Evolutionary conservation across 208 protist species (phyloP), one percentile per base, ranked within the genome.

Genomic region (Trypanosoma lewisi): DNA sequence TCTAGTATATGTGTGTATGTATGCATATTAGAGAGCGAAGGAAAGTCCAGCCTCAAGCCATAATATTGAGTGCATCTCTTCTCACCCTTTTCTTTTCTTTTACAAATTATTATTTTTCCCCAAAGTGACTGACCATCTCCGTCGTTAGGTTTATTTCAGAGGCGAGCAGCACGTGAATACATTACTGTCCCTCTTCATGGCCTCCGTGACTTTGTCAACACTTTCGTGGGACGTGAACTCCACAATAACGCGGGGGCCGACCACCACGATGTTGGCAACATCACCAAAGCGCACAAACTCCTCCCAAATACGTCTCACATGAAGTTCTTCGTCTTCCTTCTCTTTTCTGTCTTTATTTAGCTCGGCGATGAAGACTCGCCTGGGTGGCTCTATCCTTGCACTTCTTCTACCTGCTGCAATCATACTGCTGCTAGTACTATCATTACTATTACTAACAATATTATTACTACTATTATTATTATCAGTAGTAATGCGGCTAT

Each of bases 241-340:
- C 23, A 65, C 58, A 27, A 72, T 33, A 19, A 60, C 51, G 25
- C 66, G 66, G 21, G 57, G 58, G 27, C 58, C 66, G 0, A 41
- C 66, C 49, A 65, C 9, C 14, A 42, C 28, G 45, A 72, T 50
- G 34, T 65, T 63, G 27, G 12, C 42, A 17, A 72, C 56, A 7
- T n/a, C 19, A 25, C 66, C 66, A 53, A 61, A 72, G 30, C 48
- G 45, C 16, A 17, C 6, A 44, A 72, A 72, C n/a, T 72, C 66
- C 37, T 63, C 39, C 47, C 56, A 72, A 28, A 72, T 42, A 28
- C 33, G 11, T 34, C 41, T 8, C 19, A 51, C 49, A 21, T 39
- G 27, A 0, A 34, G 21, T 16, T 51, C 19, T 9, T 50, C 27
- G 4, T 25, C 36, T 55, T 59, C 9, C 1, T 56, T 21, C n/a